These are phyloP conservation scores for Limonium bicolor DNA, from an alignment of 148 eudicot genomes.

Conservation along the genomic window DNA sequence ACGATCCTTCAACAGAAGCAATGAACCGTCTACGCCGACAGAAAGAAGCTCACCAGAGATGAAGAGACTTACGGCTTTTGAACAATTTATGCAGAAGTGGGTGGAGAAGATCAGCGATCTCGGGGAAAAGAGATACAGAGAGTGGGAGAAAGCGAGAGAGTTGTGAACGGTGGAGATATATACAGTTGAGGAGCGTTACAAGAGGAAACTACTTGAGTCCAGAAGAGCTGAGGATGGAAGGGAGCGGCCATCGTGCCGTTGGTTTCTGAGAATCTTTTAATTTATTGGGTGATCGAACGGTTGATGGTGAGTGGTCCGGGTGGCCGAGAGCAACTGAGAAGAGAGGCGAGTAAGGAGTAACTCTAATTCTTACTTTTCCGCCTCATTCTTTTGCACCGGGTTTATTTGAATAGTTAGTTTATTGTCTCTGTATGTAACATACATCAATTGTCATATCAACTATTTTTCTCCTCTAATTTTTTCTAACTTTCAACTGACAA, in stretches of 20 bases:
- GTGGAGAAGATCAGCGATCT: too few species aligned
- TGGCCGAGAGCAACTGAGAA: too few species aligned
- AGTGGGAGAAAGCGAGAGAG: conserved; percentile 2
- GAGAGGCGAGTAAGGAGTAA: too few species aligned
- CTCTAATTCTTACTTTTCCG: too few species aligned
- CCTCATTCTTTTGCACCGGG: too few species aligned
- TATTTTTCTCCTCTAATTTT: too few species aligned
- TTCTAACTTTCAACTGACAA: too few species aligned
- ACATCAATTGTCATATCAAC: too few species aligned
- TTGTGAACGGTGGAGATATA: neutral
- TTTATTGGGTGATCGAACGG: neutral
- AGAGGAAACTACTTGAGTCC: too few species aligned
- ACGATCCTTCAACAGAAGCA: neutral
- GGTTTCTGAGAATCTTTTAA: conserved; percentile 1
- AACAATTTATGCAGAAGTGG: too few species aligned
- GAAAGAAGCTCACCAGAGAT: neutral
- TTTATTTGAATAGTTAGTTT: too few species aligned
- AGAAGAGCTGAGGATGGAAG: neutral
- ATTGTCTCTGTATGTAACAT: too few species aligned
- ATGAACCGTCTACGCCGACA: neutral
- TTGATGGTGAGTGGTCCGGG: neutral
- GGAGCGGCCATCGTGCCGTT: neutral
- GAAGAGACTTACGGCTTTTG: conserved; percentile 1
- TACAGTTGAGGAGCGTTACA: conserved; percentile 1
- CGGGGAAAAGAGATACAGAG: neutral